Evolutionary conservation across 192 early-diverging fungal genomes (phyloP).

Genomic region (Coemansia sp.): DNA sequence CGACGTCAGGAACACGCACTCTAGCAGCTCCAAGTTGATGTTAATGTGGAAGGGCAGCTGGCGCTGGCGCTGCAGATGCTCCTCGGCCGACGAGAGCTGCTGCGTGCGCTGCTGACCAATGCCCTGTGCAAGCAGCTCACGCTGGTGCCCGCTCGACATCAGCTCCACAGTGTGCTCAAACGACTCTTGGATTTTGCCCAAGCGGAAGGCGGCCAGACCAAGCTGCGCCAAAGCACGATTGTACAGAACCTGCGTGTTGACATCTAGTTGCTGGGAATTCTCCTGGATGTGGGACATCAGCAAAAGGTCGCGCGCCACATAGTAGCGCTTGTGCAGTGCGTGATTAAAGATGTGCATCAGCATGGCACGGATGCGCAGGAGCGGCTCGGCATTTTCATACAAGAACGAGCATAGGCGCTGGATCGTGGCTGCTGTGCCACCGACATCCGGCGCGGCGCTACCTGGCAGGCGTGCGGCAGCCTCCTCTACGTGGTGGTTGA

Average conservation of each 20-base stretch:
- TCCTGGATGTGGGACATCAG: constrained; percentile 99
- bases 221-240: constrained; percentile 97
- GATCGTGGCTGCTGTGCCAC: constrained; percentile 65
- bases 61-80: constrained; percentile 88
- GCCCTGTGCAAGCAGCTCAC: constrained; percentile 95
- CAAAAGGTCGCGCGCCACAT: constrained; percentile 90
- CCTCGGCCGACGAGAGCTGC: constrained; percentile 86
- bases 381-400: constrained; percentile 81
- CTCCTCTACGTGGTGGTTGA: constrained; percentile 65
- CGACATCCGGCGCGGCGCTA: constrained; percentile 26
- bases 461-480: constrained; percentile 57
- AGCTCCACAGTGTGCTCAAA: constrained; percentile 89
- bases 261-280: constrained; percentile 80
- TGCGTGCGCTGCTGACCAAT: constrained; percentile 70
- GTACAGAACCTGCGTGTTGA: constrained; percentile 91
- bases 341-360: constrained; percentile 97
- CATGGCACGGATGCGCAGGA: constrained; percentile 89
- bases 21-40: constrained; percentile 97
- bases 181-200: constrained; percentile 86
- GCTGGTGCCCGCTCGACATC: constrained; percentile 75
- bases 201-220: constrained; percentile 94
- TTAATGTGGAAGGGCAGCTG: constrained; percentile 99
- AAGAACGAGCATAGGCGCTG: constrained; percentile 83
- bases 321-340: constrained; percentile 94
- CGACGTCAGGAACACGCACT: constrained; percentile 93